Evolutionary conservation across 176 grass and related monocot species (phyloP).

Genomic region (Cenchrus fungigraminus): DNA sequence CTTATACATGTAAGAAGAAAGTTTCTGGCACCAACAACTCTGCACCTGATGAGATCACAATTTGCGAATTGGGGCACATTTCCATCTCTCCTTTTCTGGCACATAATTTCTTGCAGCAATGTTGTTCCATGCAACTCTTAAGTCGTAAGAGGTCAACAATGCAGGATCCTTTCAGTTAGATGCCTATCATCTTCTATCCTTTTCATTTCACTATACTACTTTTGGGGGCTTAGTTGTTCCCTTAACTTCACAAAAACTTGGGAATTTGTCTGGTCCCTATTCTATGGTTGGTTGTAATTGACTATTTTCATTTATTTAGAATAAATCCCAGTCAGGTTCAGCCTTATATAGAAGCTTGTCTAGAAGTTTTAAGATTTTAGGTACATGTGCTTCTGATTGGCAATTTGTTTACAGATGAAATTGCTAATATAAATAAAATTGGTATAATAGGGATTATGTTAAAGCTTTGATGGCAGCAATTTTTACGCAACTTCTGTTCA

Average conservation of each 20-base stretch:
- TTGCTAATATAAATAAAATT: not conserved
- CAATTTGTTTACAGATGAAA: not conserved
- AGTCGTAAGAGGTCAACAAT: not conserved
- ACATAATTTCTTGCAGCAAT: not conserved
- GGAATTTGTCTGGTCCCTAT: not conserved
- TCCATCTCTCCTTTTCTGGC: not conserved
- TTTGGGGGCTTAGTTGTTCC: not conserved
- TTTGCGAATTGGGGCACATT: not conserved
- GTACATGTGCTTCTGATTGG: not conserved
- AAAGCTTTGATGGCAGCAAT: not conserved
- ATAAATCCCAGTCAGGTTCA: not conserved
- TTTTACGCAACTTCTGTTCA: not conserved
- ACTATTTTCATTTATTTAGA: constrained; percentile 29
- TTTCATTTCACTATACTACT: not conserved
- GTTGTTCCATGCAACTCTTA: not conserved
- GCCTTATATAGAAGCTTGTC: not conserved
- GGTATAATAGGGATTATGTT: not conserved
- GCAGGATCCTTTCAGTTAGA: constrained; percentile 31
- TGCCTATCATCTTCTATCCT: constrained; percentile 24
- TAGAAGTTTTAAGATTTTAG: not conserved
- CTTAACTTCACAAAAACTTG: not conserved
- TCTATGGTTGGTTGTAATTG: constrained; percentile 7
- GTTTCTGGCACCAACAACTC: not conserved
- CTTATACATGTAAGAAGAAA: not conserved
- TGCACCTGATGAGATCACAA: not conserved